Evolutionary conservation across 2,329 filamentous ascomycete genomes (phyloP), one percentile per base, ranked within the genome.

Genomic region (Cladophialophora bantiana): DNA sequence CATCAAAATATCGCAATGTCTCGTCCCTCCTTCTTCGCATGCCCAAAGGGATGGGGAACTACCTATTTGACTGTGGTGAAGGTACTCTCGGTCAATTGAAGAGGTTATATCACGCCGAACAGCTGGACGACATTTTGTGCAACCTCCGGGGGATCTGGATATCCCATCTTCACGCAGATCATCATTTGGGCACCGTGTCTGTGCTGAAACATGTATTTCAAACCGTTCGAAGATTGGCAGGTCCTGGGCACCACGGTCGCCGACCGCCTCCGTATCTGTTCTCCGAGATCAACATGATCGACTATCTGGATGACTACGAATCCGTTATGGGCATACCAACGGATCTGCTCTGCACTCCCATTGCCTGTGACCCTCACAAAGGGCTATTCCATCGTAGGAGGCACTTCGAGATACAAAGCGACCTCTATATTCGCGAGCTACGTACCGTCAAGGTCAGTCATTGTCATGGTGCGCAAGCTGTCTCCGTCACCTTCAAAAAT

Each of bases 1-100:
- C 95, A 1, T 96, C 93, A 38, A 96, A 96, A 77, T 95, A 97
- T 78, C 91, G 95, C 73, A 99, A 98, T 76, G 95, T 99, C 20
- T 97, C 94, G 10, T 89, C 89, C 1, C 97, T 94, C 0, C 83
- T 99, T 4, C 80, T 99, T 53, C 87, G 91, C 13, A 89, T 97
- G 2, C 95, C 95, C 6, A 42, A 69, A 32, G 91, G 89, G 3
- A 86, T 89, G 72, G 95, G 95, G n/a, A 93, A 87, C 76, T 96
- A 97, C 75, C 83, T 99, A 0, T 86, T 99, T 65, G 95, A 99
- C 78, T 92, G 89, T 72, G 95, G 95, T 65, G 95, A 99, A 78
- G 93, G 93, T 74, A 97, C 95, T 0, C 81, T 98, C 7, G 94
- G 94, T 10, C 94, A 97, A 77, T 81, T 99, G 45, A 88, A 87